Evolutionary conservation across 139 green algal species (phyloP).

Genomic region (Limnomonas spitsbergensis): DNA sequence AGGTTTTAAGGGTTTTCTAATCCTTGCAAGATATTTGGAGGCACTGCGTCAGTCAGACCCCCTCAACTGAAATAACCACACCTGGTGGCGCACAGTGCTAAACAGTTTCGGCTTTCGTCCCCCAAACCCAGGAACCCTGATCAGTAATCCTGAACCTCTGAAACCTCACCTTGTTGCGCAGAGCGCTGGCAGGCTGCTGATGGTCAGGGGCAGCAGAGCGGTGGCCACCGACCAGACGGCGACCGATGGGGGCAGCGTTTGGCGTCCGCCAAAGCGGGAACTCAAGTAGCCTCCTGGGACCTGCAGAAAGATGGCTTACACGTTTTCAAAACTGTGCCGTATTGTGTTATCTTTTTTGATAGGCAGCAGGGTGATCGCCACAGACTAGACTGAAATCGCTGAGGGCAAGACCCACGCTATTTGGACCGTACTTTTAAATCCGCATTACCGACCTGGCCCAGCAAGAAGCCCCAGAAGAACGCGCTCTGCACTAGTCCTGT

Average conservation of each 20-base stretch:
- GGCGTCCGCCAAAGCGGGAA: constrained; percentile 57
- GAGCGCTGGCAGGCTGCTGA: constrained; percentile 51
- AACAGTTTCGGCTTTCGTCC: neutral
- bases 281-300: constrained; percentile 85
- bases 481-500: constrained; percentile 80
- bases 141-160: neutral
- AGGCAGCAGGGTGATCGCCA: too few relatives aligned
- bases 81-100: neutral
- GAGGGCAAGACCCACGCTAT: constrained; percentile 45
- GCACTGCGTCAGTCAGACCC: neutral
- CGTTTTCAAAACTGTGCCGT: too few relatives aligned
- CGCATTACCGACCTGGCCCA: constrained; percentile 84
- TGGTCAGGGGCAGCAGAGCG: constrained; percentile 66
- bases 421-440: constrained; percentile 55
- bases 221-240: constrained; percentile 77
- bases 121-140: neutral
- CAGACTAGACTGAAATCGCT: neutral
- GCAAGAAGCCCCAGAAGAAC: constrained; percentile 45
- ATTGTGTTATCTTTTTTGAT: too few relatives aligned
- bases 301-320: constrained; percentile 77
- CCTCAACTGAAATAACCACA: neutral
- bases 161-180: neutral
- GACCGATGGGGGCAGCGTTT: constrained; percentile 76
- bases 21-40: neutral
- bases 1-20: neutral